These are phyloP conservation scores for Botryotinia narcissicola DNA, from an alignment of 2,329 filamentous ascomycete genomes.

Conservation along the genomic window DNA sequence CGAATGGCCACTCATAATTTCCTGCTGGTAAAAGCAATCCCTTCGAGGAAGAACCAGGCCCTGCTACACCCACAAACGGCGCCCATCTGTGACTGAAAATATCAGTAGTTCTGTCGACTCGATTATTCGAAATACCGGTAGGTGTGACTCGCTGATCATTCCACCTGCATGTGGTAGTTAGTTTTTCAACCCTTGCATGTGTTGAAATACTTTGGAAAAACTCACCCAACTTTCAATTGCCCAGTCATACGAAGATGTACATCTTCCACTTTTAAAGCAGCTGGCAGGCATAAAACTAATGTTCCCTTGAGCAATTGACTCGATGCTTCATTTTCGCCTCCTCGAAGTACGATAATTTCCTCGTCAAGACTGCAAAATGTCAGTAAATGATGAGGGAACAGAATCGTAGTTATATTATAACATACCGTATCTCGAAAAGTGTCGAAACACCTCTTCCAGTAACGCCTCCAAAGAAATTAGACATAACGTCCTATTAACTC, in stretches of 20 bases:
- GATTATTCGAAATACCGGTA: slow-evolving; percentile 57
- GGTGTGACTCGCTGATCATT: slow-evolving; percentile 52
- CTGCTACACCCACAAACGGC: slow-evolving; percentile 57
- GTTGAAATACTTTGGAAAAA: slow-evolving; percentile 28
- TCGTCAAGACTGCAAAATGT: slow-evolving; percentile 63
- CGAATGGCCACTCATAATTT: slow-evolving; percentile 83
- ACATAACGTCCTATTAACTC: slow-evolving; percentile 31
- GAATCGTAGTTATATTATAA: background rate
- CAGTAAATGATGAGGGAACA: slow-evolving; percentile 20
- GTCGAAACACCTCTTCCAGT: slow-evolving; percentile 38
- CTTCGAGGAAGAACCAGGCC: slow-evolving; percentile 47
- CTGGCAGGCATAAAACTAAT: slow-evolving; percentile 69
- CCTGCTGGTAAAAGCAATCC: slow-evolving; percentile 63
- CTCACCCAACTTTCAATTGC: slow-evolving; percentile 66
- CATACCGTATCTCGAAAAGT: slow-evolving; percentile 42
- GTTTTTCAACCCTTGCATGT: background rate
- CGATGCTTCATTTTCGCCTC: slow-evolving; percentile 70
- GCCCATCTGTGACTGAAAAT: slow-evolving; percentile 70
- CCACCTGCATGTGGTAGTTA: slow-evolving; percentile 43
- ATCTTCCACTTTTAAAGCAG: slow-evolving; percentile 68
- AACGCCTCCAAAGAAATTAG: slow-evolving; percentile 36
- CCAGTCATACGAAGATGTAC: slow-evolving; percentile 70
- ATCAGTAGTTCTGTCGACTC: slow-evolving; percentile 55
- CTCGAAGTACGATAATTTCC: slow-evolving; percentile 76
- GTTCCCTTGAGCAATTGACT: slow-evolving; percentile 72